Base-by-base conservation (phyloP, 257 asterid genomes). In the Ocimum tenuiflorum region DNA sequence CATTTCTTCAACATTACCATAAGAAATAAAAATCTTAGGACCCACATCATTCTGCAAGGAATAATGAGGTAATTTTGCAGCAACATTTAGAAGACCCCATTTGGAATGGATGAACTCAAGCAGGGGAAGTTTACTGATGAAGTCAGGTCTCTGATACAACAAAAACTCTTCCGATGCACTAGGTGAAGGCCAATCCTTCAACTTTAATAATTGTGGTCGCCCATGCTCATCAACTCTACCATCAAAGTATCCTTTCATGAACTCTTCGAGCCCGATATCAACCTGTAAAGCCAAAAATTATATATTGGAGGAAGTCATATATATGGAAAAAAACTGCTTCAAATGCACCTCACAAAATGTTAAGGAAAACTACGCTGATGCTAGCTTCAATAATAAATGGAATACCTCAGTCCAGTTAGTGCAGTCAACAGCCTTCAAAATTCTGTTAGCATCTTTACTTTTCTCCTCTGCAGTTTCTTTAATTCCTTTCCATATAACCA, bases 181-280 rank as follows among this genome's bases (percentile, higher is more conserved):
- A 47, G 95, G 96, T 29, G 97, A 84, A 61, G 99, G 99, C 99
- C 99, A 94, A 73, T 90, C 97, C 85, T 94, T 88, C 81, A 94
- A 79, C 78, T 88, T 94, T 64, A 94, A 78, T 71, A 88, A 67
- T 73, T 90, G 88, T 53, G 78, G 82, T 80, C 56, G 65, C 65
- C 91, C 97, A 61, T 77, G 81, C 77, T 86, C 95, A 77, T 73
- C 54, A 77, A 78, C 53, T 81, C 95, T 85, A 70, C 97, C 99
- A 48, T 85, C 89, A 67, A 80, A 81, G 71, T 90, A 94, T 74
- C 97, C 99, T 73, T 78, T 82, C 72, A 94, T 67, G 81, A 94
- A 94, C 76, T 90, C 91, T 77, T 80, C 87, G 58, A 91, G 94
- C 60, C 75, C 82, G 71, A 94, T 78, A 80, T 81, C 81, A 55